phyloP scores from a whole-genome alignment of 331 rosid genomes.

The Quercus tomentella region DNA sequence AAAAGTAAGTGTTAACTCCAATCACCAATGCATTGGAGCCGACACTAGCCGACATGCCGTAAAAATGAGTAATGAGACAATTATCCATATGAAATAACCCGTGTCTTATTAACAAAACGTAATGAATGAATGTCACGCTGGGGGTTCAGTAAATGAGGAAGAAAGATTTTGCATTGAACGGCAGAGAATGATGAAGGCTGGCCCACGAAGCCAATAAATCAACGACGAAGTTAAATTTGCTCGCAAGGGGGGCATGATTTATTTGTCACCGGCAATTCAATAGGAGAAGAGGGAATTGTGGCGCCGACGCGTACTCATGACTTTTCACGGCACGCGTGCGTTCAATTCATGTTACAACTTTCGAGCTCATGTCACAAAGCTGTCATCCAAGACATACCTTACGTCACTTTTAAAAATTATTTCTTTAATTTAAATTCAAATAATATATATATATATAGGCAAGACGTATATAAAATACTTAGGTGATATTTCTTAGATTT shows the following conservation, averaged over 20 bases:
- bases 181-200: not conserved
- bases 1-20: too few relatives aligned
- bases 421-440: too few relatives aligned
- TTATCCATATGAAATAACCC: not conserved
- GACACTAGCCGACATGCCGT: too few relatives aligned
- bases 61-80: too few relatives aligned
- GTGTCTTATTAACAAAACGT: not conserved
- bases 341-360: not conserved
- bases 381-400: too few relatives aligned
- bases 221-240: not conserved
- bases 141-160: not conserved
- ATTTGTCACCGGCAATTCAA: not conserved
- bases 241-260: not conserved
- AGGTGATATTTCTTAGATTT: accelerated
- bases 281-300: not conserved
- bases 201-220: conserved; percentile 1
- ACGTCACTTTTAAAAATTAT: too few relatives aligned
- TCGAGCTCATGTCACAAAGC: not conserved
- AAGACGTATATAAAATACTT: accelerated
- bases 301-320: not conserved
- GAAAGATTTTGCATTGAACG: not conserved
- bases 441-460: too few relatives aligned
- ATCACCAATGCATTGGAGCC: too few relatives aligned
- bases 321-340: not conserved
- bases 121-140: not conserved